phyloP scores from a whole-genome alignment of 2,329 filamentous ascomycete species.

The Cryoendolithus antarcticus region DNA sequence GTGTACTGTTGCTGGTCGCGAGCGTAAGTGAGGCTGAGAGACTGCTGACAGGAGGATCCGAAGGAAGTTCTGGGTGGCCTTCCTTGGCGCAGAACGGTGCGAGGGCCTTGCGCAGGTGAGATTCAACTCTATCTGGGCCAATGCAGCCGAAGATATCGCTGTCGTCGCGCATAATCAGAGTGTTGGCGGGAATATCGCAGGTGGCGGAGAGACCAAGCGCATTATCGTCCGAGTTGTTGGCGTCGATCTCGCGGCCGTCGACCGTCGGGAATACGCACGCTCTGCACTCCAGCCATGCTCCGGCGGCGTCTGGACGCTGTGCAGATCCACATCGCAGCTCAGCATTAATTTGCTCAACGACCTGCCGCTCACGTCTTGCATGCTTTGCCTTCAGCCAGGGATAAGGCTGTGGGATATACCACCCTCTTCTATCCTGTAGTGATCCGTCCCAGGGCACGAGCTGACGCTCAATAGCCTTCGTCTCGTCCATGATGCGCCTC shows the following conservation, averaged over 20 bases:
- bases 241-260: background rate
- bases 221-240: background rate
- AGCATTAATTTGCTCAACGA: constrained; percentile 8
- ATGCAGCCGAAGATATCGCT: constrained; percentile 17
- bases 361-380: constrained; percentile 3
- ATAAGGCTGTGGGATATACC: constrained; percentile 13
- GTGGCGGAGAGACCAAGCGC: constrained; percentile 19
- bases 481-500: too few relatives aligned
- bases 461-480: too few relatives aligned
- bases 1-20: constrained; percentile 7
- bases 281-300: too few relatives aligned
- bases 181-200: constrained; percentile 9
- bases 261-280: background rate
- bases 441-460: too few relatives aligned
- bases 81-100: too few relatives aligned
- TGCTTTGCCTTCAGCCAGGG: constrained; percentile 16
- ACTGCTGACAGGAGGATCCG: constrained; percentile 4
- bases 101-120: too few relatives aligned
- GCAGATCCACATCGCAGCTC: background rate
- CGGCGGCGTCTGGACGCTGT: too few relatives aligned
- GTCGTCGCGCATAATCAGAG: constrained; percentile 12
- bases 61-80: constrained; percentile 12
- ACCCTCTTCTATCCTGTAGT: constrained; percentile 4
- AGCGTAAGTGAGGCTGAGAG: background rate
- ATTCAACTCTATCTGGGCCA: background rate